Conservation (phyloP, 257 asterid genomes). For the Nicotiana benthamiana region DNA sequence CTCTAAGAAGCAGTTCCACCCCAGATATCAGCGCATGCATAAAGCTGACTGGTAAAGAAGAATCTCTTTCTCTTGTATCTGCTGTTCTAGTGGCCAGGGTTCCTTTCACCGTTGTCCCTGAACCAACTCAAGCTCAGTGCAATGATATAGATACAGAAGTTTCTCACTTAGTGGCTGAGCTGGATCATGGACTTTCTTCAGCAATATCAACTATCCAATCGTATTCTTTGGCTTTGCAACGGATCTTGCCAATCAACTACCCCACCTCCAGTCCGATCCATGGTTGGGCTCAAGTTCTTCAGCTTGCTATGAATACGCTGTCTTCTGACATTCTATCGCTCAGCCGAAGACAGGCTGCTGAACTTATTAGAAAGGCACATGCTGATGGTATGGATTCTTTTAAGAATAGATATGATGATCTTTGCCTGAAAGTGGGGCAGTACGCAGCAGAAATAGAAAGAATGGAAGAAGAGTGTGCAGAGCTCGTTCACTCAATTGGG, state of each 20-base stretch:
- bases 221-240: slow-evolving; percentile 83
- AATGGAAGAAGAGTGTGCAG: slow-evolving; percentile 60
- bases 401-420: slow-evolving; percentile 63
- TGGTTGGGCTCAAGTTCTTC: slow-evolving; percentile 85
- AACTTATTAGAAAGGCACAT: slow-evolving; percentile 44
- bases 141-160: slow-evolving; percentile 87
- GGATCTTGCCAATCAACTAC: slow-evolving; percentile 79
- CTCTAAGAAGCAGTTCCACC: slow-evolving; percentile 73
- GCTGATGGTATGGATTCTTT: slow-evolving; percentile 40
- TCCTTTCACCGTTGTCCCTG: slow-evolving; percentile 92
- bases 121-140: slow-evolving; percentile 94
- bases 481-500: slow-evolving; percentile 59
- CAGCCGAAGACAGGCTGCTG: slow-evolving; percentile 76
- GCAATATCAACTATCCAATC: slow-evolving; percentile 70
- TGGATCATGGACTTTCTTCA: slow-evolving; percentile 77
- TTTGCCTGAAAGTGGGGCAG: slow-evolving; percentile 56
- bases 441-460: slow-evolving; percentile 81
- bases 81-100: slow-evolving; percentile 88
- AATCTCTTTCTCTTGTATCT: slow-evolving; percentile 67
- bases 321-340: slow-evolving; percentile 64
- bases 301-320: slow-evolving; percentile 55
- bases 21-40: slow-evolving; percentile 53
- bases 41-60: slow-evolving; percentile 56
- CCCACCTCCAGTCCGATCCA: slow-evolving; percentile 82
- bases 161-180: slow-evolving; percentile 60